Conservation (phyloP, 257 asterid species). For the Lycium ferocissimum region DNA sequence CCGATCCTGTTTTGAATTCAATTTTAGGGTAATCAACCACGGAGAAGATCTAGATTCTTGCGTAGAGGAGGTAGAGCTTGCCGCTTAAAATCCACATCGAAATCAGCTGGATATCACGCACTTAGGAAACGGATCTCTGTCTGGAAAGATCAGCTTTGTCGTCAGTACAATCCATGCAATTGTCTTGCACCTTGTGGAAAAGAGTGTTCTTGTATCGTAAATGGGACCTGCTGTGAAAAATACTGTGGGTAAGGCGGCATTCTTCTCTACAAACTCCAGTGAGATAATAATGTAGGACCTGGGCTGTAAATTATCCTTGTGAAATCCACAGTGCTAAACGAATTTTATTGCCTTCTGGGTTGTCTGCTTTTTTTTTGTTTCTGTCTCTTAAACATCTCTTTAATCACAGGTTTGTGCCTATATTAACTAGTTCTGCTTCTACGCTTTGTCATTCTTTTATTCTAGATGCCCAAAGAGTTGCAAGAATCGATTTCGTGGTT, state of each 20-base stretch:
- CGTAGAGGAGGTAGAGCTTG: slow-evolving; percentile 94
- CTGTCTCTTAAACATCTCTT: neutral
- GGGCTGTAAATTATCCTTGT: neutral
- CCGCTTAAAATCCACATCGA: slow-evolving; percentile 87
- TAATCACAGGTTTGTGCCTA: neutral
- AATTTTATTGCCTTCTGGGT: slow-evolving; percentile 17
- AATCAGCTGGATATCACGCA: slow-evolving; percentile 90
- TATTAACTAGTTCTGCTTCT: slow-evolving; percentile 14
- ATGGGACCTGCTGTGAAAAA: slow-evolving; percentile 93
- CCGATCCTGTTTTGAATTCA: slow-evolving; percentile 29
- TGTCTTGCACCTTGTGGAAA: slow-evolving; percentile 93
- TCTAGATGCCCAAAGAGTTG: slow-evolving; percentile 91
- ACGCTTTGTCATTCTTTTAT: slow-evolving; percentile 32
- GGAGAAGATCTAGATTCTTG: slow-evolving; percentile 87
- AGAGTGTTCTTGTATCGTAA: slow-evolving; percentile 83
- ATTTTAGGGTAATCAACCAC: slow-evolving; percentile 74
- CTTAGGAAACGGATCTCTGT: slow-evolving; percentile 87
- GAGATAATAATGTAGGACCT: neutral
- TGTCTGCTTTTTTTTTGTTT: neutral
- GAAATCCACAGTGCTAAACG: neutral
- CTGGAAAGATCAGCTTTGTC: slow-evolving; percentile 90
- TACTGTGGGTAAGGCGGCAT: slow-evolving; percentile 84
- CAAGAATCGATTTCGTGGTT: slow-evolving; percentile 96
- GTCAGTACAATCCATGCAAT: slow-evolving; percentile 93
- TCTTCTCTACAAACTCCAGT: neutral